Evolutionary conservation across 1,284 basidiomycete genomes (phyloP).

Genomic region (Cutaneotrichosporon cutaneum): DNA sequence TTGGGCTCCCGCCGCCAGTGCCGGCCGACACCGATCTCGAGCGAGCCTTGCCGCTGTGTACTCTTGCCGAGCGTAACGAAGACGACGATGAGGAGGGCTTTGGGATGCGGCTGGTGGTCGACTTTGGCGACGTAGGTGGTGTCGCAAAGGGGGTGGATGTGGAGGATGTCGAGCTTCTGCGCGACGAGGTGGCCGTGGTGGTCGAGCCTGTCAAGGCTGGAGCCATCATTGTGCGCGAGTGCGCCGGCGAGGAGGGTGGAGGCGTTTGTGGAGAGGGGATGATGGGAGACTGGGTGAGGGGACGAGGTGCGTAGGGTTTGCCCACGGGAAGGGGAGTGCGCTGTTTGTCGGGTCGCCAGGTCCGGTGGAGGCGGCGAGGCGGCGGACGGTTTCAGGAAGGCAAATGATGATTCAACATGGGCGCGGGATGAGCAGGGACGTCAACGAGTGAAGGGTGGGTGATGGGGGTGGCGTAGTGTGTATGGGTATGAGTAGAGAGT

Average conservation of each 20-base stretch:
- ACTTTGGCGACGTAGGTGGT: conserved; percentile 19
- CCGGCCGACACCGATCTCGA: conserved; percentile 14
- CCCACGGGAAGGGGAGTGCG: background rate
- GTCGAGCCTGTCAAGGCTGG: conserved; percentile 9
- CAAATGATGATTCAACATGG: background rate
- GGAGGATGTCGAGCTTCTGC: conserved; percentile 23
- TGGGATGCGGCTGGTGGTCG: conserved; percentile 9
- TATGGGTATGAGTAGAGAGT: background rate
- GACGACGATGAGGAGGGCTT: conserved; percentile 6
- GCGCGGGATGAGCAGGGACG: background rate
- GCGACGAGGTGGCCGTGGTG: conserved; percentile 13
- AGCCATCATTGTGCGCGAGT: background rate
- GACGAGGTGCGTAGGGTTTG: background rate
- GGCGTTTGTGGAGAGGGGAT: background rate
- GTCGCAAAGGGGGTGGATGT: conserved; percentile 19
- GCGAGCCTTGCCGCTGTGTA: conserved; percentile 8
- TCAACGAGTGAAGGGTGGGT: background rate
- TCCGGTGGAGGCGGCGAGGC: background rate
- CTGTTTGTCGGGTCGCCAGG: background rate
- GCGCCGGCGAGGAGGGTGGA: background rate
- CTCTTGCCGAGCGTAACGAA: background rate
- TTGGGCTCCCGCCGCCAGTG: background rate
- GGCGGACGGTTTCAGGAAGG: background rate
- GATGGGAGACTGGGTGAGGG: background rate
- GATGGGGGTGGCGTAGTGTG: background rate